Evolutionary conservation across 768 basidiomycete genomes (phyloP).

Genomic region (Boletus vermiculosoides): DNA sequence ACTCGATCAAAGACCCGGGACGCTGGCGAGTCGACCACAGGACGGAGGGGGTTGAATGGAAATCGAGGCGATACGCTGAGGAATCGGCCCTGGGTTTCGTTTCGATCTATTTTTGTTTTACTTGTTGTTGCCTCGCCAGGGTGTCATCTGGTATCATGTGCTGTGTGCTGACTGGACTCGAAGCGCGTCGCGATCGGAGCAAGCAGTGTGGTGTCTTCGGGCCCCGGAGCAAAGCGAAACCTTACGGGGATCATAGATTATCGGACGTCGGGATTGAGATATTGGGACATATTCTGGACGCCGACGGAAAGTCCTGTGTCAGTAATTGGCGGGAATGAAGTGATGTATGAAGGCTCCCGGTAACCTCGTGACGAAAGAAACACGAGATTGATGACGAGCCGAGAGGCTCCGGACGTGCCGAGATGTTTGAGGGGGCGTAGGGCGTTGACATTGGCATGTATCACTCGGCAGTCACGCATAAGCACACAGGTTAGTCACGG

Average conservation of each 20-base stretch:
- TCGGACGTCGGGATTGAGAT: slow-evolving; percentile 1
- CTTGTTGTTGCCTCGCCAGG: neutral
- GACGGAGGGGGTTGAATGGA: slow-evolving; percentile 1
- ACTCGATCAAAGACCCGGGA: slow-evolving; percentile 2
- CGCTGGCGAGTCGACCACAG: neutral
- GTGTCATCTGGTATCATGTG: neutral
- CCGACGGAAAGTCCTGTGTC: neutral
- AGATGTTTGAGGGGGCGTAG: slow-evolving; percentile 7
- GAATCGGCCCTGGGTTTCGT: neutral
- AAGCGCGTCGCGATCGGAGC: neutral
- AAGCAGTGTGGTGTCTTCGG: neutral
- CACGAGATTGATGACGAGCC: neutral
- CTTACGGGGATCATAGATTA: neutral
- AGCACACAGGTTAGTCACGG: neutral
- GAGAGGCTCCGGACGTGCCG: neutral
- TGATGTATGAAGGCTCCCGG: neutral
- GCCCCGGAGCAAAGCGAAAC: slow-evolving; percentile 9
- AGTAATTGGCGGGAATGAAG: neutral
- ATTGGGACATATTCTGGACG: neutral
- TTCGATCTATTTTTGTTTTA: neutral
- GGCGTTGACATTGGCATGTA: slow-evolving; percentile 3
- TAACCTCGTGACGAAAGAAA: neutral
- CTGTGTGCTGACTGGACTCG: neutral
- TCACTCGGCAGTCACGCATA: neutral
- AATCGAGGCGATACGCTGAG: neutral